Evolutionary conservation across 2,329 filamentous ascomycete species (phyloP).

Genomic region (Emergomyces africanus): DNA sequence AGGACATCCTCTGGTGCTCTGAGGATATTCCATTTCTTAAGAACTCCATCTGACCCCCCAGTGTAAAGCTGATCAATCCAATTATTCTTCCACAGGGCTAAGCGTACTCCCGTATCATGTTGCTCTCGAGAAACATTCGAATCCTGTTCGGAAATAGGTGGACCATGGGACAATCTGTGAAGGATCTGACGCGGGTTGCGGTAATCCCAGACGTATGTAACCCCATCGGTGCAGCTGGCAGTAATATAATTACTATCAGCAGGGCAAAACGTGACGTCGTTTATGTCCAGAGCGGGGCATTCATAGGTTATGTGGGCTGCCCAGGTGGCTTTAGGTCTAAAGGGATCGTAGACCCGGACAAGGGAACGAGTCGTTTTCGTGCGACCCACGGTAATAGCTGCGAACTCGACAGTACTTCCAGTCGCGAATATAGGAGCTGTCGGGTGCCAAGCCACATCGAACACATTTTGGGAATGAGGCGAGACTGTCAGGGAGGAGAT

Average conservation of each 20-base stretch:
- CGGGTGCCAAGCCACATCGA: conserved; percentile 47
- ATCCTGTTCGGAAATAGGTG: conserved; percentile 36
- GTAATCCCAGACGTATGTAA: conserved; percentile 48
- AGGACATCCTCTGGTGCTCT: conserved; percentile 38
- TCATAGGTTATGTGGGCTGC: conserved; percentile 34
- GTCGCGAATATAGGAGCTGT: conserved; percentile 38
- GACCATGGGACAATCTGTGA: conserved; percentile 39
- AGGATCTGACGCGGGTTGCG: conserved; percentile 35
- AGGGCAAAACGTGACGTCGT: conserved; percentile 43
- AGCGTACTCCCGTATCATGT: conserved; percentile 45
- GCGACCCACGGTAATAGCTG: conserved; percentile 16
- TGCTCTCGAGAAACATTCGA: conserved; percentile 31
- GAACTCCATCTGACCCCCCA: conserved; percentile 47
- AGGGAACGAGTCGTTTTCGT: conserved; percentile 33
- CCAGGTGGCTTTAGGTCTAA: conserved; percentile 11
- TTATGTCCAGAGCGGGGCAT: conserved; percentile 48
- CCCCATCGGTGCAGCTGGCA: conserved; percentile 48
- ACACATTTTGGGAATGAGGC: conserved; percentile 41
- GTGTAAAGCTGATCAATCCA: conserved; percentile 42
- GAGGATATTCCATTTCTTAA: conserved; percentile 49
- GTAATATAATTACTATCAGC: conserved; percentile 37
- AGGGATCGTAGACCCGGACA: conserved; percentile 40
- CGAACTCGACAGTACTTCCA: conserved; percentile 33
- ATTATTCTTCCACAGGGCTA: conserved; percentile 42
- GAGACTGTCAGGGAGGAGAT: conserved; percentile 26